A percentile compares a stretch with the other conserved stretches of the same genome.
phyloP scores from a whole-genome alignment of 2,329 filamentous ascomycete species.

The Fusarium praegraminearum region DNA sequence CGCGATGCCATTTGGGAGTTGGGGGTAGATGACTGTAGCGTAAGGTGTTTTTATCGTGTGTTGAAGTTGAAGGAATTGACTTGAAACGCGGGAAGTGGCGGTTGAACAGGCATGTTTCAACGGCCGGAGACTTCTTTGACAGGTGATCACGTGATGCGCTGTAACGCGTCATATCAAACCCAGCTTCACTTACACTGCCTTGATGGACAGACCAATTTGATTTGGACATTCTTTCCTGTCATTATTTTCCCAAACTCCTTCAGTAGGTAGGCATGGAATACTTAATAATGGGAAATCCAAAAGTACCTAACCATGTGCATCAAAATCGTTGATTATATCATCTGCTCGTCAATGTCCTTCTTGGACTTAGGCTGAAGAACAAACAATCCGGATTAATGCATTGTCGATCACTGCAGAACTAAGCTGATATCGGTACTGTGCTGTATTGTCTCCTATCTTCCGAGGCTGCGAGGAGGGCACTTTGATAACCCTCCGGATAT shows the following conservation, averaged over 20 bases:
- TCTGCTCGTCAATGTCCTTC: not conserved
- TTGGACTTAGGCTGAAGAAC: not conserved
- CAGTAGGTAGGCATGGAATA: not conserved
- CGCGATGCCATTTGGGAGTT: slow-evolving; percentile 47
- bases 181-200: not conserved
- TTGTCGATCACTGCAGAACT: slow-evolving; percentile 15
- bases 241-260: not conserved
- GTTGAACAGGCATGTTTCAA: slow-evolving; percentile 9
- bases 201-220: not conserved
- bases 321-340: not conserved
- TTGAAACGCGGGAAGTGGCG: slow-evolving; percentile 21
- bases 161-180: slow-evolving; percentile 12
- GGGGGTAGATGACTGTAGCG: slow-evolving; percentile 2
- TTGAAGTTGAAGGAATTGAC: slow-evolving; percentile 11
- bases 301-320: not conserved
- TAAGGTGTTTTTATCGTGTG: slow-evolving; percentile 18
- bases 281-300: not conserved
- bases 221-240: not conserved
- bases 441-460: not conserved
- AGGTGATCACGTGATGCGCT: slow-evolving; percentile 35
- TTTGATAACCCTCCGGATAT: slow-evolving; percentile 3
- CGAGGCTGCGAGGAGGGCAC: not conserved
- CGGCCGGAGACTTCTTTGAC: slow-evolving; percentile 29
- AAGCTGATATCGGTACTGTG: not conserved
- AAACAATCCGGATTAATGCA: not conserved